Percentiles rank a stretch among this genome's conserved stretches.
Evolutionary conservation across 148 eudicot genomes (phyloP).

Genomic region (Heliamphora exappendiculata): DNA sequence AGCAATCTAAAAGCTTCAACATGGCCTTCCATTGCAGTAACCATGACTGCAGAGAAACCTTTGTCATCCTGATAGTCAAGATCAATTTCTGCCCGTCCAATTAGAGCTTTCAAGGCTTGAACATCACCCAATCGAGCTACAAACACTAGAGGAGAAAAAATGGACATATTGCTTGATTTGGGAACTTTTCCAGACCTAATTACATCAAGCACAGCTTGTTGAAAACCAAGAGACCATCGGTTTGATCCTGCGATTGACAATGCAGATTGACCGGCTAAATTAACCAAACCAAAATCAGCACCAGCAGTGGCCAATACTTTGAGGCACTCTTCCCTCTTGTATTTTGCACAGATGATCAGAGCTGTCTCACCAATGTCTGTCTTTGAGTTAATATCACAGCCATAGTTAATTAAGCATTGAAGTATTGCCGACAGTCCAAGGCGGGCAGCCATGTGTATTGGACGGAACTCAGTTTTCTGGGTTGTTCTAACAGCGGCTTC

Average conservation of each 20-base stretch:
- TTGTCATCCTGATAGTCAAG: constrained; percentile 52
- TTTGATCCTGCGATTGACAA: constrained; percentile 33
- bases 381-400: constrained; percentile 58
- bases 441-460: constrained; percentile 81
- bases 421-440: constrained; percentile 46
- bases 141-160: constrained; percentile 63
- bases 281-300: constrained; percentile 73
- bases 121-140: constrained; percentile 61
- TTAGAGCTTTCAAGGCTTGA: constrained; percentile 44
- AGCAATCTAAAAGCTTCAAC: constrained; percentile 70
- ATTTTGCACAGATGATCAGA: constrained; percentile 49
- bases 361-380: constrained; percentile 69
- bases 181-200: constrained; percentile 50
- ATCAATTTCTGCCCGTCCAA: constrained; percentile 37
- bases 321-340: constrained; percentile 56
- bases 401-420: constrained; percentile 45
- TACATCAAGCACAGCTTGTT: constrained; percentile 37
- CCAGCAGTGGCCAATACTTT: constrained; percentile 50
- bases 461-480: constrained; percentile 31
- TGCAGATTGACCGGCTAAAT: constrained; percentile 42
- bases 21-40: constrained; percentile 67
- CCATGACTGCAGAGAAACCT: constrained; percentile 72
- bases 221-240: constrained; percentile 49
- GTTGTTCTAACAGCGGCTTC: constrained; percentile 48
- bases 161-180: constrained; percentile 32